phyloP scores from a whole-genome alignment of 371 early-diverging fungal genomes.

The Apophysomyces ossiformis region DNA sequence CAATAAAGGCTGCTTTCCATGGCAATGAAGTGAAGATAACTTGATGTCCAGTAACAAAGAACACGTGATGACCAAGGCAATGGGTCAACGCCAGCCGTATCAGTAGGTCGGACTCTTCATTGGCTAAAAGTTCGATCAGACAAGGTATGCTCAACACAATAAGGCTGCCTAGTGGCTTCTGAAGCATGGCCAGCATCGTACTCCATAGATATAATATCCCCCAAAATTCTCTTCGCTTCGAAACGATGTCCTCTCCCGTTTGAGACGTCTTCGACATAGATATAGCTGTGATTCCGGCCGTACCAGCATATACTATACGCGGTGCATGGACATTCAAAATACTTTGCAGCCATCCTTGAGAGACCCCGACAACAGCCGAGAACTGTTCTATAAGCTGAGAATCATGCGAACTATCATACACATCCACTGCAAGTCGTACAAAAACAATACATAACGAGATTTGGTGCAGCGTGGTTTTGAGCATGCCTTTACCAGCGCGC shows the following conservation, averaged over 20 bases:
- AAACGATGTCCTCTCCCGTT: too few species aligned
- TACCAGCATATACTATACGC: constrained; percentile 29
- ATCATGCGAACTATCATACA: constrained; percentile 19
- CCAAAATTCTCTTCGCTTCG: constrained; percentile 15
- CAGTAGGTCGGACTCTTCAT: background rate
- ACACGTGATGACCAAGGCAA: constrained; percentile 70
- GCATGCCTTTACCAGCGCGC: background rate
- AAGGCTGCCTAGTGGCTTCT: constrained; percentile 37
- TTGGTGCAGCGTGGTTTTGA: constrained; percentile 8
- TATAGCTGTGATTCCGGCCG: constrained; percentile 3
- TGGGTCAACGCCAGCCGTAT: constrained; percentile 36
- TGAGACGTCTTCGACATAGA: background rate
- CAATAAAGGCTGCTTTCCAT: constrained; percentile 89
- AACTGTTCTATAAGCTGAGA: background rate
- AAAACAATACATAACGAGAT: constrained; percentile 21
- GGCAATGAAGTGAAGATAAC: constrained; percentile 86
- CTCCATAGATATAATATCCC: constrained; percentile 26
- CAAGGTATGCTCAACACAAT: constrained; percentile 28
- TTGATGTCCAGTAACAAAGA: constrained; percentile 93
- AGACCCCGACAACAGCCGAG: background rate
- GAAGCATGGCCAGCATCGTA: constrained; percentile 39
- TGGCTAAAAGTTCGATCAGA: constrained; percentile 20
- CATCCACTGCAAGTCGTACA: constrained; percentile 21
- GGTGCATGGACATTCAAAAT: constrained; percentile 39
- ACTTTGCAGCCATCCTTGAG: constrained; percentile 3